phyloP scores from a whole-genome alignment of 352 stramenopile species.

The Chrysophaeum taylorii region DNA sequence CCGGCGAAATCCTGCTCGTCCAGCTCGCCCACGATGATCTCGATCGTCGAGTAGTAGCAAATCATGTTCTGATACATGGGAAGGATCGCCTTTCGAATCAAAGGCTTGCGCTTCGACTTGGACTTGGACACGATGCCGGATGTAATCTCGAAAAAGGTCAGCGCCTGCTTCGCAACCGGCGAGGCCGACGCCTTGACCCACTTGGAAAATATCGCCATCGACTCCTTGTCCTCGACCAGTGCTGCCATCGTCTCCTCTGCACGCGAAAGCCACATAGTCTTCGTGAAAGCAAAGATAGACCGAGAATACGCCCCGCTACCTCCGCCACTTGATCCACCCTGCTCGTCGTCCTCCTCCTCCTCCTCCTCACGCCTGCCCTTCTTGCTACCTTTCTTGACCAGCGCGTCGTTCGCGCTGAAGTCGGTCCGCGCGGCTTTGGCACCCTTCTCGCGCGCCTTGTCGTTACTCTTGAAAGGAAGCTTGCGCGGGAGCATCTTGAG shows the following conservation, averaged over 20 bases:
- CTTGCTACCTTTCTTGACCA: too few species aligned
- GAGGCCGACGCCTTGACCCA: too few species aligned
- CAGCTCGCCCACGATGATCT: conserved; percentile 29
- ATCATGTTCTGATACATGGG: neutral
- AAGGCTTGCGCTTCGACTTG: too few species aligned
- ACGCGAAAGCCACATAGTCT: neutral
- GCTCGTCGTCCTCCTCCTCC: neutral
- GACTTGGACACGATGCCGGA: too few species aligned
- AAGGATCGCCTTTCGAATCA: too few species aligned
- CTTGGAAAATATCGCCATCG: too few species aligned
- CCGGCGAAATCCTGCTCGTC: conserved; percentile 20
- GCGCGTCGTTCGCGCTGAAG: too few species aligned
- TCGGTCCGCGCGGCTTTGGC: too few species aligned
- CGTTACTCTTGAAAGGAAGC: neutral
- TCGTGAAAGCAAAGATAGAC: neutral
- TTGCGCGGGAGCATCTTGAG: neutral
- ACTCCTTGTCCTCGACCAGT: neutral
- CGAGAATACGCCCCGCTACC: too few species aligned
- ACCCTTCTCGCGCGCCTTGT: neutral
- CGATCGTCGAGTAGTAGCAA: conserved; percentile 32
- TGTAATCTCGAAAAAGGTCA: too few species aligned
- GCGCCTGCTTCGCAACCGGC: too few species aligned
- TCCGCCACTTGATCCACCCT: too few species aligned
- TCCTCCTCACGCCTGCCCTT: neutral
- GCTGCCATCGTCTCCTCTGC: neutral